Base-by-base conservation (phyloP, 768 basidiomycete species). In the Russula brevipes region DNA sequence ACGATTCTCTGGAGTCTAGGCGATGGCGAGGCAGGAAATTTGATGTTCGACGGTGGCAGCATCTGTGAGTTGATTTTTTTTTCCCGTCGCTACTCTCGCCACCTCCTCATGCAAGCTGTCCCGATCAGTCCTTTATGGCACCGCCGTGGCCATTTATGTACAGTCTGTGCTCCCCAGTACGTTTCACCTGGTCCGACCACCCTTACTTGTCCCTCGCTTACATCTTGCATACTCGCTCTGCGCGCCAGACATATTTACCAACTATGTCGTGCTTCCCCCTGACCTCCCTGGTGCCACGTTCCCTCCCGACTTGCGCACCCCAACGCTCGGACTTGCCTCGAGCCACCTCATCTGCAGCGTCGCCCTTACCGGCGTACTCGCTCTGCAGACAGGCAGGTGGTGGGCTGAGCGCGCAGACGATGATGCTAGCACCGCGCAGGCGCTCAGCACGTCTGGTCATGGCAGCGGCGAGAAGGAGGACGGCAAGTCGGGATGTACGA, bases 31-130 rank as follows among this genome's bases (percentile, higher is more conserved):
- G 91, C 91, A 2, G 88, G 85, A 38, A 93, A 94, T 73, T 78
- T 94, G 71, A 92, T 94, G 90, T 94, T 94, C 69, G 91, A 94
- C 70, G 91, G 91, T 31, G 91, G 88, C 55, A 92, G 90, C 73
- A 86, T 92, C 68, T 89, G 91, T 93, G 65, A 71, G 89, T 14
- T 10, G 52, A 24, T 38, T 19, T n/a, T 8, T 49, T 39, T 12
- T 7, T 1, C 12, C 4, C 5, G 9, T 36, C 16, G 17, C 19
- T 31, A 49, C 59, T 62, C 42, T 45, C 51, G 54, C 19, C 14
- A 4, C 39, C 39, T 36, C 50, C 12, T 24, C 41, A 44, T 31
- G 33, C 38, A 9, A 31, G 19, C 38, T 54, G 49, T 56, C 61
- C 36, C 39, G 42, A 51, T 19, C 73, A 94, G 91, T 94, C 75